Percentiles rank a stretch among this genome's conserved stretches.
These are phyloP conservation scores for Podila epicladia DNA, from an alignment of 192 early-diverging fungal genomes.

Conservation along the genomic window DNA sequence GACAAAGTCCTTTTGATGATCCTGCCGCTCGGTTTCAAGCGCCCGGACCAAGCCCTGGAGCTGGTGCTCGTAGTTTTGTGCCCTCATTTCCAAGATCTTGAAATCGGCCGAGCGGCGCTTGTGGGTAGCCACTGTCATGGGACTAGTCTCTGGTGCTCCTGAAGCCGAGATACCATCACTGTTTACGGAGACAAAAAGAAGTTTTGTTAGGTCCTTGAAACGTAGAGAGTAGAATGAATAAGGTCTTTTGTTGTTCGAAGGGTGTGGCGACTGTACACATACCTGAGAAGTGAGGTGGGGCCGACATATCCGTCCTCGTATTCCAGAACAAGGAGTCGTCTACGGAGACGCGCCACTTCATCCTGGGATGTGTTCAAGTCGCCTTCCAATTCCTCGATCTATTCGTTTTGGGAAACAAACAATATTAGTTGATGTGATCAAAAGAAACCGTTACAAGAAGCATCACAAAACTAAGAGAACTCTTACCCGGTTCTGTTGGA, in stretches of 20 bases:
- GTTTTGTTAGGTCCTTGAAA: neutral
- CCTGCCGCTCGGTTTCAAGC: slow-evolving; percentile 17
- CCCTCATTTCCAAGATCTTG: slow-evolving; percentile 11
- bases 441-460: neutral
- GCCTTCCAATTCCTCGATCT: slow-evolving; percentile 47
- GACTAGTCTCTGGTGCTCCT: slow-evolving; percentile 15
- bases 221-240: too few relatives aligned
- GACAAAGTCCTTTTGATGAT: slow-evolving; percentile 5
- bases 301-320: slow-evolving; percentile 45
- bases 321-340: slow-evolving; percentile 29
- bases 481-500: slow-evolving; percentile 29
- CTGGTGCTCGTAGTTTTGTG: slow-evolving; percentile 17
- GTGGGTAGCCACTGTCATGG: slow-evolving; percentile 31
- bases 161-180: neutral
- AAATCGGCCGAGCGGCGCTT: slow-evolving; percentile 40
- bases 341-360: slow-evolving; percentile 28
- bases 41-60: slow-evolving; percentile 17
- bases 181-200: neutral
- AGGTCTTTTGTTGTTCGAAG: neutral
- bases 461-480: neutral
- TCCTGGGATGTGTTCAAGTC: slow-evolving; percentile 17
- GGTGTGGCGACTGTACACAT: neutral
- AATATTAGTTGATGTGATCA: neutral
- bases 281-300: slow-evolving; percentile 12
- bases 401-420: neutral